phyloP scores from a whole-genome alignment of 23 red algal genomes.

The Gracilaria domingensis region DNA sequence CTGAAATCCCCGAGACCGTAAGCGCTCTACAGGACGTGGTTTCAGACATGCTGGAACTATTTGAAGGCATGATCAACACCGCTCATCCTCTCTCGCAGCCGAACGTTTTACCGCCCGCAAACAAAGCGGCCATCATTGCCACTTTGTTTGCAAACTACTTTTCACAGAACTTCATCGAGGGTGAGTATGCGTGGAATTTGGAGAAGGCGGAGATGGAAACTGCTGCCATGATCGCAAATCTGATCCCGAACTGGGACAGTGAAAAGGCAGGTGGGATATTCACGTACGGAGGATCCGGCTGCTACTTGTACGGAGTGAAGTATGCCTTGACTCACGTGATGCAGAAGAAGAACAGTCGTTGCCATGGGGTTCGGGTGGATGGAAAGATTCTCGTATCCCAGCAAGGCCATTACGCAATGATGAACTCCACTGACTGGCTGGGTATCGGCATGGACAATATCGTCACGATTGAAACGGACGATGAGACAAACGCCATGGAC shows the following conservation, averaged over 20 bases:
- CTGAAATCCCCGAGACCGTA: constrained; percentile 9
- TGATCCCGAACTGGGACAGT: constrained; percentile 38
- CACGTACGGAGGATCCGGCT: constrained; percentile 68
- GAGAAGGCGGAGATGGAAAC: constrained; percentile 56
- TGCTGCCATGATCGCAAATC: constrained; percentile 32
- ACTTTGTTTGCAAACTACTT: constrained; percentile 44
- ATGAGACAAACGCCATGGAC: constrained; percentile 56
- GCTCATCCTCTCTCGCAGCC: constrained; percentile 50
- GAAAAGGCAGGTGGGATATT: constrained; percentile 38
- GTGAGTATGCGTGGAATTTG: constrained; percentile 56
- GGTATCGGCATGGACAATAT: constrained; percentile 55
- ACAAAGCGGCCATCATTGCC: constrained; percentile 66
- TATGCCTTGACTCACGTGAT: constrained; percentile 56
- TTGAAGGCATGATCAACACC: constrained; percentile 61
- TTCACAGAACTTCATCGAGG: constrained; percentile 55
- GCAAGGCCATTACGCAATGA: constrained; percentile 67
- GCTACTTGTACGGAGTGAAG: constrained; percentile 59
- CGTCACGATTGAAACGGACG: constrained; percentile 39
- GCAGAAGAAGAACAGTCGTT: constrained; percentile 19
- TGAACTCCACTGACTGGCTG: constrained; percentile 62
- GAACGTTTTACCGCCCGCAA: constrained; percentile 47
- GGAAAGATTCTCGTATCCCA: constrained; percentile 51
- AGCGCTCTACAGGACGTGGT: constrained; percentile 26
- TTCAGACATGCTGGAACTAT: constrained; percentile 27
- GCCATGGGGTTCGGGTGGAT: constrained; percentile 4